Evolutionary conservation across 2,329 filamentous ascomycete genomes (phyloP).

Genomic region (Microsporum ferrugineum): DNA sequence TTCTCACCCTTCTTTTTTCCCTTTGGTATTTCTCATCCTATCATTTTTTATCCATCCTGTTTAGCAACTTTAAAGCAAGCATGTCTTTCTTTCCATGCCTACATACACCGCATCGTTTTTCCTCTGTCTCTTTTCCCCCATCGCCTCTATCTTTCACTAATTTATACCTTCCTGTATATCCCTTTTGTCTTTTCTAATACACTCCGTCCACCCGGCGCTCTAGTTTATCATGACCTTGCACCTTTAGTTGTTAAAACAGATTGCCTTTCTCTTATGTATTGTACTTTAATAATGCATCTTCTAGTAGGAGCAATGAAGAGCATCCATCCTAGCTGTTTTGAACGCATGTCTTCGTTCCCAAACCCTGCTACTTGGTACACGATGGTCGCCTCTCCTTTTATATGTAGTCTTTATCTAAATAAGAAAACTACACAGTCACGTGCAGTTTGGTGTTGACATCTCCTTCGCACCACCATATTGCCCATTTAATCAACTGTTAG

Average conservation of each 20-base stretch:
- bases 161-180: conserved; percentile 3
- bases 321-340: too few relatives aligned
- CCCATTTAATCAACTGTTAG: too few relatives aligned
- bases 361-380: too few relatives aligned
- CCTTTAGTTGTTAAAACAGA: background rate
- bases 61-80: conserved; percentile 3
- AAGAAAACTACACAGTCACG: too few relatives aligned
- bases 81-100: background rate
- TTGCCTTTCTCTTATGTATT: background rate
- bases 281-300: too few relatives aligned
- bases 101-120: background rate
- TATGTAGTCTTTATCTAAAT: too few relatives aligned
- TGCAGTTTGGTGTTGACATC: too few relatives aligned
- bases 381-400: too few relatives aligned
- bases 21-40: background rate
- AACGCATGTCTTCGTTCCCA: too few relatives aligned
- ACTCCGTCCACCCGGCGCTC: background rate
- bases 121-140: background rate
- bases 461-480: too few relatives aligned
- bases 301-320: too few relatives aligned
- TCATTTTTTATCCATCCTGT: background rate
- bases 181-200: background rate
- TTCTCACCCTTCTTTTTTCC: background rate
- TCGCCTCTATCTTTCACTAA: background rate
- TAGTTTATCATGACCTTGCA: background rate